A percentile compares a stretch with the other conserved stretches of the same genome.
Conservation (phyloP, 116 monocot genomes). For the Trichopus zeylanicus region DNA sequence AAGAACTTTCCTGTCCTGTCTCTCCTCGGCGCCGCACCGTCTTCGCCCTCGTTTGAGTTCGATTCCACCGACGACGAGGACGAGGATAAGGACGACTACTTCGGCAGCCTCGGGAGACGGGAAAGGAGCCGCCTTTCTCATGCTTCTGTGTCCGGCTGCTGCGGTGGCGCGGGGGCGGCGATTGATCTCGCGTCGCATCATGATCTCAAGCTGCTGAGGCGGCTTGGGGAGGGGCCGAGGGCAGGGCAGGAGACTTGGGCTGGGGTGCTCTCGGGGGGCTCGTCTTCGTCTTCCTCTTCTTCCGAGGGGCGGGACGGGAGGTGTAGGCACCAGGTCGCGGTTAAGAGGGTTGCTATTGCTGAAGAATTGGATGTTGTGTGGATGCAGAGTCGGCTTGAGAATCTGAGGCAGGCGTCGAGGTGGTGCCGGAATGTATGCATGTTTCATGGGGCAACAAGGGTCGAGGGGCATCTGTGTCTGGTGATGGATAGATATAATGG, state of each 20-base stretch:
- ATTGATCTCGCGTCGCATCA: constrained; percentile 72
- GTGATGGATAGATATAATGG: constrained; percentile 77
- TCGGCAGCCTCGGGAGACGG: neutral
- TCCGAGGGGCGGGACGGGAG: constrained; percentile 20
- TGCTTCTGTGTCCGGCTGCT: constrained; percentile 30
- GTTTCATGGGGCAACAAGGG: constrained; percentile 68
- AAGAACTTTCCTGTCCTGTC: constrained; percentile 93
- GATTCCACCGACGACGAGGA: constrained; percentile 62
- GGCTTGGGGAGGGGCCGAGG: constrained; percentile 43
- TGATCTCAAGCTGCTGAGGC: constrained; percentile 61
- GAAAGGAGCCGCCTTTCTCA: constrained; percentile 11
- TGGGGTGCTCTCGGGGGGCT: constrained; percentile 47
- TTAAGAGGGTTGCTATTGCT: constrained; percentile 55
- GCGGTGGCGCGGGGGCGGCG: constrained; percentile 19
- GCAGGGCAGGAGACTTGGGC: constrained; percentile 84
- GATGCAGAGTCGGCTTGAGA: constrained; percentile 61
- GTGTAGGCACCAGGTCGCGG: constrained; percentile 80
- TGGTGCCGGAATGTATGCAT: constrained; percentile 95
- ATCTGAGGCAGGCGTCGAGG: constrained; percentile 50
- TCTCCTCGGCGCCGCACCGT: constrained; percentile 60
- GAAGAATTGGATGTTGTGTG: constrained; percentile 58
- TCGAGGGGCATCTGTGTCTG: constrained; percentile 69
- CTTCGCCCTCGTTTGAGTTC: constrained; percentile 62
- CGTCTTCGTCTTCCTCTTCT: constrained; percentile 12
- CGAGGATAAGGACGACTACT: constrained; percentile 17